Conservation (phyloP, 352 stramenopile genomes). For the Halophytophthora polymorphica region DNA sequence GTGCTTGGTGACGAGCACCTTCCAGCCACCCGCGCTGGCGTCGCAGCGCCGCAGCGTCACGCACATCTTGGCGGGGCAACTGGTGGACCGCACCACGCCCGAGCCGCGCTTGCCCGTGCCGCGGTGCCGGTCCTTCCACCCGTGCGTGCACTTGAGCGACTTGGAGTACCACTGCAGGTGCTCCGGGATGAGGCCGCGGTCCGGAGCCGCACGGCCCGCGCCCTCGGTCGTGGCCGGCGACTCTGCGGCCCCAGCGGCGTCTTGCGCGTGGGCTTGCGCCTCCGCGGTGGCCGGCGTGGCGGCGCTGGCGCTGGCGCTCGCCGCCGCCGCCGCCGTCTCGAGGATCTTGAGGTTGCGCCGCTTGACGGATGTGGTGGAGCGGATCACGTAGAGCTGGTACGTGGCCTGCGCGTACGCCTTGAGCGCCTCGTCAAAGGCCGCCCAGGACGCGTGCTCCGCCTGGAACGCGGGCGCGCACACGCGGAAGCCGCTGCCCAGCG, state of each 20-base stretch:
- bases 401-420: conserved; percentile 57
- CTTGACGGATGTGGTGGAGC: conserved; percentile 72
- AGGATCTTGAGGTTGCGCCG: conserved; percentile 68
- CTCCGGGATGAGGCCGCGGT: conserved; percentile 55
- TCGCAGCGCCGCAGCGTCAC: conserved; percentile 62
- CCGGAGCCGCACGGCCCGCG: conserved; percentile 24
- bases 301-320: neutral
- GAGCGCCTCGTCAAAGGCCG: conserved; percentile 55
- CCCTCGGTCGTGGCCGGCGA: conserved; percentile 1
- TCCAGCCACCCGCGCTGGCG: conserved; percentile 39
- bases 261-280: conserved; percentile 1
- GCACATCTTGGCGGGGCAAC: conserved; percentile 77
- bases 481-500: conserved; percentile 6
- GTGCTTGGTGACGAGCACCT: conserved; percentile 76
- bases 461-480: conserved; percentile 46
- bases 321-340: conserved; percentile 26
- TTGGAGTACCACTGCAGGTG: conserved; percentile 78
- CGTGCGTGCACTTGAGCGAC: conserved; percentile 78
- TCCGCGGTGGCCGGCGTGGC: neutral
- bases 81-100: conserved; percentile 57
- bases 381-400: conserved; percentile 76
- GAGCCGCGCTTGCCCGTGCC: conserved; percentile 64
- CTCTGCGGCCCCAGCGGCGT: conserved; percentile 1
- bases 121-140: conserved; percentile 69
- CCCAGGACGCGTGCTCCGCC: conserved; percentile 58